Evolutionary conservation across 306 rosid genomes (phyloP).

Genomic region (Betula pendula): DNA sequence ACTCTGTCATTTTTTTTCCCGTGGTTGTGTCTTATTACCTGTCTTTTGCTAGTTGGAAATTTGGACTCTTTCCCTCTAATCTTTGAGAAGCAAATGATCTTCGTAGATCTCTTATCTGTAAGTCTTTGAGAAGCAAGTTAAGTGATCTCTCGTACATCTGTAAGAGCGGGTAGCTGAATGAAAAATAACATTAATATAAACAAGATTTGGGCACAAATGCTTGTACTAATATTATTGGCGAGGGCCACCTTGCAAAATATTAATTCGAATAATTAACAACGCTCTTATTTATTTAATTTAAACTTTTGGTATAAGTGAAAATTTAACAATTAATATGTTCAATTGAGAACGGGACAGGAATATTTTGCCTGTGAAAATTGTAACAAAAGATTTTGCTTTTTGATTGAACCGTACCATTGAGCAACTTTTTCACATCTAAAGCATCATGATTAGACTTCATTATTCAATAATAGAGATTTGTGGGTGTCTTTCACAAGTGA

Average conservation of each 20-base stretch:
- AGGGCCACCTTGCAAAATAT: too few relatives aligned
- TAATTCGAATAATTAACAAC: too few relatives aligned
- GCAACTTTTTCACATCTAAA: not conserved
- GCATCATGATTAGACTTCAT: slow-evolving; percentile 18
- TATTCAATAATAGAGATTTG: slow-evolving; percentile 10
- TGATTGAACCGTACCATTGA: not conserved
- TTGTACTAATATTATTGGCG: too few relatives aligned
- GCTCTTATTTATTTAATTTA: too few relatives aligned
- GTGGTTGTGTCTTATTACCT: slow-evolving; percentile 21
- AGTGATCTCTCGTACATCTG: slow-evolving; percentile 2
- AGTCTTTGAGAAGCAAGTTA: not conserved
- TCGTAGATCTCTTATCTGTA: slow-evolving; percentile 17
- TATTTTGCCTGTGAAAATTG: too few relatives aligned
- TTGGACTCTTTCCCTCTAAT: slow-evolving; percentile 8
- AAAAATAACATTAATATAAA: too few relatives aligned
- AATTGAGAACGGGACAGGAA: too few relatives aligned
- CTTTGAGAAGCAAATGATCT: not conserved
- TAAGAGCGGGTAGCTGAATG: not conserved
- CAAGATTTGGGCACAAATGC: too few relatives aligned
- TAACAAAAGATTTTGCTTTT: too few relatives aligned
- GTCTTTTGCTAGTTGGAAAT: slow-evolving; percentile 3
- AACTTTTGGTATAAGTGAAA: too few relatives aligned
- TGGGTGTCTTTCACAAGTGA: not conserved
- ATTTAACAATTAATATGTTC: too few relatives aligned
- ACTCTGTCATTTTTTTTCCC: not conserved